Base-by-base conservation (phyloP, 176 grass and related monocot genomes). In the Cenchrus americanus region DNA sequence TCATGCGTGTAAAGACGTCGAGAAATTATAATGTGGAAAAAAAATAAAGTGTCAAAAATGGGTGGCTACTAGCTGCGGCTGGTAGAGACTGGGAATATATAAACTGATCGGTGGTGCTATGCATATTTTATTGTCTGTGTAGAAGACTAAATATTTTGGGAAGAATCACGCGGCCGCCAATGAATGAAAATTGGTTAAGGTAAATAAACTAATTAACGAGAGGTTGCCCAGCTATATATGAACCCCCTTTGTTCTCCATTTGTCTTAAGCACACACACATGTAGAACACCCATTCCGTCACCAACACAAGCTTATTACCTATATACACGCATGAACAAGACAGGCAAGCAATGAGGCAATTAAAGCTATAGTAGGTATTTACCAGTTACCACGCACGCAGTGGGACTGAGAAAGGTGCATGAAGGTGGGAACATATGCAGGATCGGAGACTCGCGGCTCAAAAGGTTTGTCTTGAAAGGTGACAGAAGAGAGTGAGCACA, bases 401-500 rank as follows among this genome's bases (percentile, higher is more conserved):
- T 37, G 34, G 34, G 21, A 27, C 6, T 71, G n/a, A 62, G 37
- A 5, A 12, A 62, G 61, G 5, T 63, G 18, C 54, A 2, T 54
- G 52, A 8, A n/a, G 54, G 5, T 57, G 6, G 18, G 19, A n/a
- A 19, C 54, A 23, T 10, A 60, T 44, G 3, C 0, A 23, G 57
- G 55, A 59, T 30, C 27, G 27, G 59, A 61, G 47, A 49, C 10
- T 48, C 9, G 2, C 18, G 7, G 6, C 24, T 30, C 6, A 13
- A 18, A 32, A 69, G 66, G 66, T 69, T 69, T 46, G 40, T 0
- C 4, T 3, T n/a, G 40, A 12, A 12, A 46, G 77, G 78, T 80
- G 78, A 80, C 78, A 80, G 63, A 79, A 79, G 77, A 80, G 78
- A 80, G 78, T 80, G 63, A 80, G 78, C 78, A 80, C 78, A 68